Conservation (phyloP, 805 yeast genomes). For the Zygotorulaspora danielsina region DNA sequence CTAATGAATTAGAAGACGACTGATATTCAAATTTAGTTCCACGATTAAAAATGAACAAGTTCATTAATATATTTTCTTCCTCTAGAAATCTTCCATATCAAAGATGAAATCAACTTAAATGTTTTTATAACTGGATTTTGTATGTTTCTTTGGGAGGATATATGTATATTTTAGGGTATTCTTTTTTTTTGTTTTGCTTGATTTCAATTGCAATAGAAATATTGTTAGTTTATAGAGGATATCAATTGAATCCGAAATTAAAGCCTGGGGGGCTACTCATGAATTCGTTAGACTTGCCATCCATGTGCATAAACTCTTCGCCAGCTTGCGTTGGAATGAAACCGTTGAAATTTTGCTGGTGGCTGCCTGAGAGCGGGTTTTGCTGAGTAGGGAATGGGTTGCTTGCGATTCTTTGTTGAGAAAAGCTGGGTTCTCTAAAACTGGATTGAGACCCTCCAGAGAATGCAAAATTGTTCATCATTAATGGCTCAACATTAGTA, state of each 20-base stretch:
- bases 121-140: background rate
- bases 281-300: slow-evolving; percentile 8
- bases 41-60: no score
- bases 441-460: slow-evolving; percentile 14
- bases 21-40: no score
- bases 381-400: slow-evolving; percentile 21
- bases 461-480: slow-evolving; percentile 17
- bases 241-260: slow-evolving; percentile 12
- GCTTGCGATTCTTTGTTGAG: slow-evolving; percentile 21
- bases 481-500: slow-evolving; percentile 13
- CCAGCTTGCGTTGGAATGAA: slow-evolving; percentile 11
- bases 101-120: no score
- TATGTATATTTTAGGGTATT: slow-evolving; percentile 1
- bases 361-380: slow-evolving; percentile 11
- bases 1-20: slow-evolving; percentile 1
- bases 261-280: slow-evolving; percentile 6
- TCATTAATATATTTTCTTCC: no score
- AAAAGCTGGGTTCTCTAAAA: slow-evolving; percentile 13
- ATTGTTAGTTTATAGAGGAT: background rate
- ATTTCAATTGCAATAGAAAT: slow-evolving; percentile 2
- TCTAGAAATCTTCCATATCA: slow-evolving; percentile 9
- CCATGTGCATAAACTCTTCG: slow-evolving; percentile 13
- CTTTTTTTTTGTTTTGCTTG: slow-evolving; percentile 6
- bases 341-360: slow-evolving; percentile 10
- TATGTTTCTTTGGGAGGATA: no score